phyloP scores from a whole-genome alignment of 2,329 filamentous ascomycete species.

The Phialocephala subalpina region DNA sequence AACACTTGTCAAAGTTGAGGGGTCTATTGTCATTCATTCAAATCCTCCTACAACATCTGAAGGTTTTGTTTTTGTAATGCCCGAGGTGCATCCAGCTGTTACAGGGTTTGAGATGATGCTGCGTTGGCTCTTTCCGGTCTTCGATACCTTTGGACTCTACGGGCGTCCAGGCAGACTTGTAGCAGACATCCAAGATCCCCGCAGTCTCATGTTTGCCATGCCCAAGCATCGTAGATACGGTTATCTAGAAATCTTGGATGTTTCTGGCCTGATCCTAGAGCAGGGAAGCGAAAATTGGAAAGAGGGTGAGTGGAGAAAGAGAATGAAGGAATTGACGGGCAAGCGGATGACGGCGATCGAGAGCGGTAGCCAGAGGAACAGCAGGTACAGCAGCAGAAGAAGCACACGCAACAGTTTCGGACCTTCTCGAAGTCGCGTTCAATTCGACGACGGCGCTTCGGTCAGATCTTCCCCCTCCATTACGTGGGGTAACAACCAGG shows the following conservation, averaged over 20 bases:
- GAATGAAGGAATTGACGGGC: constrained; percentile 87
- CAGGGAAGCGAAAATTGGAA: constrained; percentile 80
- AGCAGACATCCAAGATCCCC: constrained; percentile 84
- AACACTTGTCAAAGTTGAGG: constrained; percentile 92
- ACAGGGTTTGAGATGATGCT: constrained; percentile 96
- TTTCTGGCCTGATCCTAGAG: constrained; percentile 79
- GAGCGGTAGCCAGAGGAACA: constrained; percentile 47
- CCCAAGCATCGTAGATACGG: constrained; percentile 87
- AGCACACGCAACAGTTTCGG: constrained; percentile 64
- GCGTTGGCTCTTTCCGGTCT: constrained; percentile 90
- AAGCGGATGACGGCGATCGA: constrained; percentile 74
- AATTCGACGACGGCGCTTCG: constrained; percentile 62
- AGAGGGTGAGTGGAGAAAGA: constrained; percentile 88
- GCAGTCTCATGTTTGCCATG: constrained; percentile 98
- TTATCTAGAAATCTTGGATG: constrained; percentile 89
- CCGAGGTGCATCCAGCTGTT: constrained; percentile 89
- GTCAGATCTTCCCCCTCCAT: constrained; percentile 60
- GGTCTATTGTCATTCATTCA: constrained; percentile 86
- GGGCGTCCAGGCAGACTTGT: constrained; percentile 87
- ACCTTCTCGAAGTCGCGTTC: constrained; percentile 57
- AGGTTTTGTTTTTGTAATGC: constrained; percentile 98
- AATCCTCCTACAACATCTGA: constrained; percentile 80
- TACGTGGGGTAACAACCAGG: constrained; percentile 37
- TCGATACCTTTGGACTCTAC: constrained; percentile 91
- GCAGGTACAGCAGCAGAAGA: constrained; percentile 64